Percentiles rank a stretch among this genome's conserved stretches.
Evolutionary conservation across 2,329 filamentous ascomycete species (phyloP).

Genomic region (Beauveria medogensis): DNA sequence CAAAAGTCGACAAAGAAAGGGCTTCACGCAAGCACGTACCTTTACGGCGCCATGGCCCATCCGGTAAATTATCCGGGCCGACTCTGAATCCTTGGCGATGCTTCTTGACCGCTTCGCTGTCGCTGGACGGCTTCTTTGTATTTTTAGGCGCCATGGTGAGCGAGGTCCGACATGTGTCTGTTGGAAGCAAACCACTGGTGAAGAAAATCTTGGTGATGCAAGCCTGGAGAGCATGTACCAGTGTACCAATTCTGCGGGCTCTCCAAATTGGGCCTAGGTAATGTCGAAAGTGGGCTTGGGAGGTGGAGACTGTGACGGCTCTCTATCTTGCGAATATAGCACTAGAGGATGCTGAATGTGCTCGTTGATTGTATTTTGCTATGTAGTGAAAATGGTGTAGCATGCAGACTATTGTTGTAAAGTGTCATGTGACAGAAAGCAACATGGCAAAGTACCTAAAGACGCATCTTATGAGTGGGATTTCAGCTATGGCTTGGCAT

Average conservation of each 20-base stretch:
- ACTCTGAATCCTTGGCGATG: constrained; percentile 69
- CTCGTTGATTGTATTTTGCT: neutral
- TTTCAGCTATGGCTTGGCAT: neutral
- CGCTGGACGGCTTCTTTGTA: constrained; percentile 25
- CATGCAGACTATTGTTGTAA: neutral
- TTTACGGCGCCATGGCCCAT: constrained; percentile 81
- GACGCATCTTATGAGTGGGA: neutral
- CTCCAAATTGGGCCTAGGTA: neutral
- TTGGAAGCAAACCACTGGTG: neutral
- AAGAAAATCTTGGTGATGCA: constrained; percentile 1
- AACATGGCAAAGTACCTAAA: neutral
- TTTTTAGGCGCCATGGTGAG: constrained; percentile 25
- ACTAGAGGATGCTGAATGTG: neutral
- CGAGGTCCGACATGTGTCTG: neutral
- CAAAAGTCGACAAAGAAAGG: neutral
- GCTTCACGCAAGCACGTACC: constrained; percentile 25
- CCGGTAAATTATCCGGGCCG: constrained; percentile 82
- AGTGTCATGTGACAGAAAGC: neutral
- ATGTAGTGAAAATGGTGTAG: neutral
- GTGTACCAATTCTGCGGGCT: neutral
- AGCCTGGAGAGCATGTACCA: neutral
- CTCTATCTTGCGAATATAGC: neutral
- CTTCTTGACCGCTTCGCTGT: constrained; percentile 39
- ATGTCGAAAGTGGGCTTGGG: neutral
- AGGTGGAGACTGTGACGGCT: neutral